phyloP scores from a whole-genome alignment of 768 basidiomycete species.

The Kwoniella shandongensis region DNA sequence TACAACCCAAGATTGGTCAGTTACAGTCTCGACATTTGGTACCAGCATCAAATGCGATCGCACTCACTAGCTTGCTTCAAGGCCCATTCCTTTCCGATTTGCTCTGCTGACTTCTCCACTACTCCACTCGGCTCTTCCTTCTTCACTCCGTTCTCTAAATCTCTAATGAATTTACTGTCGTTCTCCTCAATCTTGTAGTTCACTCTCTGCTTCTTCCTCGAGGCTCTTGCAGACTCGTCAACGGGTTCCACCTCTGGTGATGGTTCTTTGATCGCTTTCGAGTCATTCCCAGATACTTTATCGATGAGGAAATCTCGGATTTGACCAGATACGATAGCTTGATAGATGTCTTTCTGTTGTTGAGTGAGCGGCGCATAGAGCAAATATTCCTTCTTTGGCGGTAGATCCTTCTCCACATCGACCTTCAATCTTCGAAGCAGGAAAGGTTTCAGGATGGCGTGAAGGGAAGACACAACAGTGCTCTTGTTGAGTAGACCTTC shows the following conservation, averaged over 20 bases:
- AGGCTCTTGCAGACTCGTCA: conserved; percentile 15
- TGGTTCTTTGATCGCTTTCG: conserved; percentile 26
- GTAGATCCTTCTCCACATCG: conserved; percentile 85
- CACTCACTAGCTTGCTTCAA: conserved; percentile 64
- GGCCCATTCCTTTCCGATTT: conserved; percentile 63
- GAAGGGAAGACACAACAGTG: conserved; percentile 73
- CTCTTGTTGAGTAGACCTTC: conserved; percentile 50
- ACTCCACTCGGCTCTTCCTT: conserved; percentile 49
- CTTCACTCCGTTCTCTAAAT: conserved; percentile 41
- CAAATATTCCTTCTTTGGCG: conserved; percentile 84
- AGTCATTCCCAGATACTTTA: conserved; percentile 57
- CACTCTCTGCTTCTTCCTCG: conserved; percentile 38
- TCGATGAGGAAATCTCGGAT: conserved; percentile 60
- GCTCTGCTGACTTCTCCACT: conserved; percentile 58
- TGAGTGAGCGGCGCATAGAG: conserved; percentile 84
- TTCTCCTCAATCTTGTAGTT: conserved; percentile 51
- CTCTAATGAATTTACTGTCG: conserved; percentile 50
- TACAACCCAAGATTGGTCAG: background rate
- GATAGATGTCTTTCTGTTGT: conserved; percentile 80
- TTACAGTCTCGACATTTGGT: no score
- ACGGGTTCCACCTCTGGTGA: conserved; percentile 33
- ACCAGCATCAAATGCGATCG: background rate
- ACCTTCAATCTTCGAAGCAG: conserved; percentile 84
- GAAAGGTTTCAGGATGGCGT: conserved; percentile 92
- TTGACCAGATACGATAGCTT: conserved; percentile 70